Percentiles rank a stretch among this genome's conserved stretches.
These are phyloP conservation scores for Apiospora hydei DNA, from an alignment of 2,329 filamentous ascomycete genomes.

Conservation along the genomic window DNA sequence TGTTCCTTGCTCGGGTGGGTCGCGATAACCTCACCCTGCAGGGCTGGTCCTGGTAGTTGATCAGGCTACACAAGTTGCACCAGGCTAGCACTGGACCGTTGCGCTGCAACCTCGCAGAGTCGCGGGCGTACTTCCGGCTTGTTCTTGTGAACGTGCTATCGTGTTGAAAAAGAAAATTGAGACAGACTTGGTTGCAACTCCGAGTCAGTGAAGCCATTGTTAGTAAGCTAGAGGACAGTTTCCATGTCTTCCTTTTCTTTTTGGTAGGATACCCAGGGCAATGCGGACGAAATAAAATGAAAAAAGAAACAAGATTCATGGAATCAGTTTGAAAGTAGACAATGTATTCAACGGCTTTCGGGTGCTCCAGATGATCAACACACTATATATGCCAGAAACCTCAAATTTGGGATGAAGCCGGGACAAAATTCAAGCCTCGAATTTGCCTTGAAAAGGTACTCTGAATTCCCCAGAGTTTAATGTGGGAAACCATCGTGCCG, in stretches of 20 bases:
- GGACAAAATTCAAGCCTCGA: not conserved
- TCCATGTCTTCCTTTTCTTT: no score
- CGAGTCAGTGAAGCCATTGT: not conserved
- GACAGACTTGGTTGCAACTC: not conserved
- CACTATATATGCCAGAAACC: no score
- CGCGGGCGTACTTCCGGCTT: not conserved
- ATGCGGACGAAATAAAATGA: no score
- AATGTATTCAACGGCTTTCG: no score
- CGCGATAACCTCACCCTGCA: not conserved
- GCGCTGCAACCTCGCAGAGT: not conserved
- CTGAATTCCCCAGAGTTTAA: not conserved
- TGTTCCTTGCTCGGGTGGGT: not conserved
- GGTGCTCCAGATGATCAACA: no score
- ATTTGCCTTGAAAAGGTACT: not conserved
- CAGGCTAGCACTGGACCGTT: not conserved
- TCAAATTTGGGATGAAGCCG: not conserved
- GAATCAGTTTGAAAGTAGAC: no score
- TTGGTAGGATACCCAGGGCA: no score
- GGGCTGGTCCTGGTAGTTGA: not conserved
- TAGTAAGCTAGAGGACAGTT: no score
- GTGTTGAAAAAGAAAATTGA: not conserved
- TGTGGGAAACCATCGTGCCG: not conserved
- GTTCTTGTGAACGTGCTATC: not conserved
- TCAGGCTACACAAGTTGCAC: not conserved
- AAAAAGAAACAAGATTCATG: no score